Conservation (phyloP, 805 yeast species). For the Myxozyma sirexii region DNA sequence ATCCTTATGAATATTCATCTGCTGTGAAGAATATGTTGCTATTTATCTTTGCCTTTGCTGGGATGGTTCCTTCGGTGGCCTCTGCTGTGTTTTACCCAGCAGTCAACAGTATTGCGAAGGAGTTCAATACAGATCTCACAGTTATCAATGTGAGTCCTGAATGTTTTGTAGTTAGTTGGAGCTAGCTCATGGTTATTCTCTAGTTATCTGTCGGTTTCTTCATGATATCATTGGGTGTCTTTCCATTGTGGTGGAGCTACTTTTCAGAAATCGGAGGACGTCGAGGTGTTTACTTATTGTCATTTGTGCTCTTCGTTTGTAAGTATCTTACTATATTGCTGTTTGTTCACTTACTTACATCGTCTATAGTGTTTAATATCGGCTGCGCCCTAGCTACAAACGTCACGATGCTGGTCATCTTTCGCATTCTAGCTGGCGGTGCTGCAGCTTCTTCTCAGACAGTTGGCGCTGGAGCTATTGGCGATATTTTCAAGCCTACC, state of each 20-base stretch:
- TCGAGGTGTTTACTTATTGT: conserved; percentile 68
- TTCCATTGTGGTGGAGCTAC: conserved; percentile 89
- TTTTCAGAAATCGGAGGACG: conserved; percentile 76
- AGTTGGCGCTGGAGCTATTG: conserved; percentile 86
- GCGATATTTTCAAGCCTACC: conserved; percentile 67
- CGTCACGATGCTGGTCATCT: conserved; percentile 63
- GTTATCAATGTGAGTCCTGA: conserved; percentile 64
- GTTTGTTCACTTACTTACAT: background rate
- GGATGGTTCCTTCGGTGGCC: conserved; percentile 86
- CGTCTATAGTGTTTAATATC: conserved; percentile 53
- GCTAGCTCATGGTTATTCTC: background rate
- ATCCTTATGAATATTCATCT: conserved; percentile 65
- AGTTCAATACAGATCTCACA: conserved; percentile 58
- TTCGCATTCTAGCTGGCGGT: conserved; percentile 76
- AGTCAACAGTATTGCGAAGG: conserved; percentile 57
- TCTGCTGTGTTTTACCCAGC: conserved; percentile 84
- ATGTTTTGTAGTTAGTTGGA: background rate
- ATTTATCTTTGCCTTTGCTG: conserved; percentile 68
- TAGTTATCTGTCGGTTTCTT: conserved; percentile 71
- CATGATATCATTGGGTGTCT: conserved; percentile 69
- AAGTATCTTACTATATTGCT: background rate
- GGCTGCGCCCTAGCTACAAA: conserved; percentile 70
- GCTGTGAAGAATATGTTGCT: conserved; percentile 58
- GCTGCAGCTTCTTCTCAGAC: conserved; percentile 84
- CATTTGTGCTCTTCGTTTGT: conserved; percentile 63